Evolutionary conservation across 2,329 filamentous ascomycete species (phyloP).

Genomic region (Alternaria sp.): DNA sequence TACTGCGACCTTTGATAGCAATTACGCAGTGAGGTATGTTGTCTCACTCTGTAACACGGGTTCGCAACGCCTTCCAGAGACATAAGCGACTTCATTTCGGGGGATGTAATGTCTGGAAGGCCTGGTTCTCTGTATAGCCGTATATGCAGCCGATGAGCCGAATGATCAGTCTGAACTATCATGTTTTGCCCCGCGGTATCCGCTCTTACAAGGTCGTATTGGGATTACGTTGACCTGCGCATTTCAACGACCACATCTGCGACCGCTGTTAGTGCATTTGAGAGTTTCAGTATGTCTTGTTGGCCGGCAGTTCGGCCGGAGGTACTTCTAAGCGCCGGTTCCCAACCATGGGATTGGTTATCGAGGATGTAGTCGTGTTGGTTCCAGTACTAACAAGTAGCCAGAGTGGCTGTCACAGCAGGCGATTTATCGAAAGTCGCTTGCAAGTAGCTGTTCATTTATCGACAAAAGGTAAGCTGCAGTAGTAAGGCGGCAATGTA

Average conservation of each 20-base stretch:
- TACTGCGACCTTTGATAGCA: neutral
- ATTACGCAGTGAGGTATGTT: neutral
- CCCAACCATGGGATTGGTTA: neutral
- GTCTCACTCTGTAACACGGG: neutral
- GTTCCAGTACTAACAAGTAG: neutral
- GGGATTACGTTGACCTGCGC: neutral
- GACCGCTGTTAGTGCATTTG: slow-evolving; percentile 10
- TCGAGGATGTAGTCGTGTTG: neutral
- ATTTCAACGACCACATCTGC: slow-evolving; percentile 13
- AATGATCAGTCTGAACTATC: neutral
- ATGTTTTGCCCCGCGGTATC: neutral
- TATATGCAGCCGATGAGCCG: neutral
- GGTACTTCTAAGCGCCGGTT: slow-evolving; percentile 2
- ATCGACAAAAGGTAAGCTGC: slow-evolving; percentile 3
- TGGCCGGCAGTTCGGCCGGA: slow-evolving; percentile 7
- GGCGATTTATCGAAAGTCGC: neutral
- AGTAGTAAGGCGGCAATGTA: slow-evolving; percentile 9
- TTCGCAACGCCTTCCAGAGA: neutral
- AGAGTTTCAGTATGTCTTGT: slow-evolving; percentile 19
- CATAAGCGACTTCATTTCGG: neutral
- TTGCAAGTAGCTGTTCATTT: neutral
- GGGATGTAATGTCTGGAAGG: neutral
- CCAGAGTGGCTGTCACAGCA: slow-evolving; percentile 5
- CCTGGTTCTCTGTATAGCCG: neutral
- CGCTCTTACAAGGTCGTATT: neutral